Conservation (phyloP, 169 alveolate genomes). For the Plasmodium vivax region DNA sequence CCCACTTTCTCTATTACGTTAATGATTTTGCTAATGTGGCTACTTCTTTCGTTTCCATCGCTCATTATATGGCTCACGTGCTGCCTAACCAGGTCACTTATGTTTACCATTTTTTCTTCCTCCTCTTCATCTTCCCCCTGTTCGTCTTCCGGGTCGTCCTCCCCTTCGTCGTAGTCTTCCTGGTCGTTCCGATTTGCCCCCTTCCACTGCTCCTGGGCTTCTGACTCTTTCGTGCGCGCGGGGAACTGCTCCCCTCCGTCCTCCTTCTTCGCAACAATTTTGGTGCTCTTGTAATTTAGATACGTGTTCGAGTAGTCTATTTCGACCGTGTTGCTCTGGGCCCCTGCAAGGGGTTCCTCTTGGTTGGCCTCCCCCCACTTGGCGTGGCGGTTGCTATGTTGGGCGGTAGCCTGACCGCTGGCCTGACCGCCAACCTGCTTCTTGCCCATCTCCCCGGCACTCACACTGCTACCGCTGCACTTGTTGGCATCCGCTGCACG, state of each 20-base stretch:
- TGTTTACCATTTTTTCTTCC: conserved; percentile 56
- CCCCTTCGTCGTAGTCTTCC: not conserved
- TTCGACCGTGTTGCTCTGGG: not conserved
- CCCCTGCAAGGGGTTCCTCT: not conserved
- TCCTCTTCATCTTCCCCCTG: not conserved
- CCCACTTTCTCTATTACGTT: conserved; percentile 57
- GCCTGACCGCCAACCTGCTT: not conserved
- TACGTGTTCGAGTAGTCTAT: conserved; percentile 38
- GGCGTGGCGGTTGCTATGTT: not conserved
- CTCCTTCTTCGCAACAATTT: not conserved
- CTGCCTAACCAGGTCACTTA: conserved; percentile 25
- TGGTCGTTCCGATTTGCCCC: not conserved
- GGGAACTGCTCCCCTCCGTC: not conserved
- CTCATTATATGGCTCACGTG: conserved; percentile 13
- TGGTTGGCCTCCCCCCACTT: not conserved
- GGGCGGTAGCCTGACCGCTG: not conserved
- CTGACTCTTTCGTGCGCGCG: not conserved
- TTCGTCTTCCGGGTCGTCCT: not conserved
- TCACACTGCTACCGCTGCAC: not conserved
- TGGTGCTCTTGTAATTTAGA: conserved; percentile 36
- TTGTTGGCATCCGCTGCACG: not conserved
- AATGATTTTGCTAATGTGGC: conserved; percentile 16
- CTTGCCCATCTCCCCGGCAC: not conserved
- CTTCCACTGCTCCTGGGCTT: not conserved
- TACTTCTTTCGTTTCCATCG: not conserved